Evolutionary conservation across 331 rosid genomes (phyloP).

Genomic region (Arachis monticola): DNA sequence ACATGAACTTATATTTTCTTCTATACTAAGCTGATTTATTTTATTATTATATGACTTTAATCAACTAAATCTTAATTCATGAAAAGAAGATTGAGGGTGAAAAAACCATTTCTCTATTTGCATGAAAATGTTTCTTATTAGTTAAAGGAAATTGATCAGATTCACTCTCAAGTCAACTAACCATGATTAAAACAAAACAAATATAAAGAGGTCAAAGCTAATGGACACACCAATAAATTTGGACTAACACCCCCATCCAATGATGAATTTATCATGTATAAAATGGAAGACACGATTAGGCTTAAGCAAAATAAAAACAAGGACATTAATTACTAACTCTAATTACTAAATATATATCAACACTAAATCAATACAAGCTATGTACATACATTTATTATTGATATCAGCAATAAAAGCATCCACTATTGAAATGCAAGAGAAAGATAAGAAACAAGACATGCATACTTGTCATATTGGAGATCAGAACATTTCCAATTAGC

Average conservation of each 20-base stretch:
- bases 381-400: neutral
- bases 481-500: slow-evolving; percentile 82
- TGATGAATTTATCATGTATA: neutral
- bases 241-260: too few species aligned
- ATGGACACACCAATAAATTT: neutral
- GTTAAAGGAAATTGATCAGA: too few species aligned
- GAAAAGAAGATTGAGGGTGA: too few species aligned
- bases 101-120: neutral
- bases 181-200: neutral
- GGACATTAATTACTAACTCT: neutral
- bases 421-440: slow-evolving; percentile 20
- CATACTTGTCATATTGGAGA: slow-evolving; percentile 92
- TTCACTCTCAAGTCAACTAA: neutral
- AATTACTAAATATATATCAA: slow-evolving; percentile 13
- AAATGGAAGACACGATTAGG: neutral
- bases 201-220: neutral
- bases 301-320: neutral
- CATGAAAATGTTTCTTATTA: too few species aligned
- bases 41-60: too few species aligned
- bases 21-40: too few species aligned
- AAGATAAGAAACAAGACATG: slow-evolving; percentile 23
- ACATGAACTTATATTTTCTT: too few species aligned
- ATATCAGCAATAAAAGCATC: slow-evolving; percentile 26
- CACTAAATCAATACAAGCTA: neutral
- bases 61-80: too few species aligned